Evolutionary conservation across 495 filamentous ascomycete genomes (phyloP).

Genomic region (Talaromyces stipitatus): DNA sequence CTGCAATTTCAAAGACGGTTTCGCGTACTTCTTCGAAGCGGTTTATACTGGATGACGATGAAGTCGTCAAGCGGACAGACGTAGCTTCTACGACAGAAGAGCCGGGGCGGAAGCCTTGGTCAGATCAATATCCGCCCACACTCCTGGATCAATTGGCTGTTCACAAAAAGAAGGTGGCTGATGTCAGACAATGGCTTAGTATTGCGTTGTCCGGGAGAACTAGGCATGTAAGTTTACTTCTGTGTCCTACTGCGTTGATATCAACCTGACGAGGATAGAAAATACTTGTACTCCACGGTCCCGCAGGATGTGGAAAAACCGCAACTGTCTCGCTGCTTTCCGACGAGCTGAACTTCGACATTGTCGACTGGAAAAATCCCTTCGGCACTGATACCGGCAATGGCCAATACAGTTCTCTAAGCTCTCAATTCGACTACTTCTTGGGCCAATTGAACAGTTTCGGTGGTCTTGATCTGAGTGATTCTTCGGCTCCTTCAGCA

Average conservation of each 20-base stretch:
- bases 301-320: conserved; percentile 91
- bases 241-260: neutral
- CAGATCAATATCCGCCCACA: conserved; percentile 68
- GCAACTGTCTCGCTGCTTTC: conserved; percentile 73
- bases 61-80: neutral
- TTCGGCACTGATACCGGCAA: conserved; percentile 44
- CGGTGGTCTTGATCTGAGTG: conserved; percentile 57
- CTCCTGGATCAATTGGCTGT: conserved; percentile 79
- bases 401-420: conserved; percentile 55
- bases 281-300: conserved; percentile 77
- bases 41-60: conserved; percentile 4
- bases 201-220: conserved; percentile 56
- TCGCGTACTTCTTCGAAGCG: neutral
- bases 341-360: conserved; percentile 57
- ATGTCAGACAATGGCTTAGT: conserved; percentile 76
- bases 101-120: conserved; percentile 57
- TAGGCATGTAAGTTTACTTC: conserved; percentile 23
- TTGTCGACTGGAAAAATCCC: conserved; percentile 91
- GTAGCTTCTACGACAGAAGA: neutral
- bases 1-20: neutral
- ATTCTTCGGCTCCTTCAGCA: neutral
- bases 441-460: conserved; percentile 71
- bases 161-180: conserved; percentile 85
- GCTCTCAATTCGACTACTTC: conserved; percentile 85
- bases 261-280: conserved; percentile 30